Percentiles rank a stretch among this genome's conserved stretches.
Conservation (phyloP, 1,284 basidiomycete genomes). For the Moniliophthora roreri region DNA sequence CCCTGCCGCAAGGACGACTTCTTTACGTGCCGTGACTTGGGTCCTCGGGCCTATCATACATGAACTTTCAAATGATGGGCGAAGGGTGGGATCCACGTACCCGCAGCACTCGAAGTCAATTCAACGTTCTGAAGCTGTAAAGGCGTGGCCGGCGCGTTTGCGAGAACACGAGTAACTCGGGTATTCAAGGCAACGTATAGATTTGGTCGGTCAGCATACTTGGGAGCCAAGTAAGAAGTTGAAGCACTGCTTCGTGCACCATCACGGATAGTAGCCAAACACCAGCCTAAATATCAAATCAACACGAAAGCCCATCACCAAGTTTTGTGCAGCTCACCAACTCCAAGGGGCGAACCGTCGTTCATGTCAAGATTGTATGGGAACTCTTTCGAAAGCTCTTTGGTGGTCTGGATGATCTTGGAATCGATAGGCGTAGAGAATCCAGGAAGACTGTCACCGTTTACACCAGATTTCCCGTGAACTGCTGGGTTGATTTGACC, state of each 20-base stretch:
- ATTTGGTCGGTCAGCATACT: background rate
- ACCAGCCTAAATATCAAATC: background rate
- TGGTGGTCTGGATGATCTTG: background rate
- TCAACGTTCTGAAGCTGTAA: background rate
- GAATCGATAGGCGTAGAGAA: constrained; percentile 1
- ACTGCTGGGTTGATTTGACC: background rate
- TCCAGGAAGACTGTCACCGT: background rate
- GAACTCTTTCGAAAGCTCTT: background rate
- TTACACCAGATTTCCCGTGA: background rate
- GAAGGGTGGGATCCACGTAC: background rate
- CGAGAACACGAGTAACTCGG: background rate
- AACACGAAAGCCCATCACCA: background rate
- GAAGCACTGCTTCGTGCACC: constrained; percentile 1
- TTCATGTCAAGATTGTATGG: background rate
- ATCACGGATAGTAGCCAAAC: background rate
- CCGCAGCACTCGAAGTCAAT: background rate
- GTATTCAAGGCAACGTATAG: constrained; percentile 1
- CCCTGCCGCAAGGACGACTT: constrained; percentile 28
- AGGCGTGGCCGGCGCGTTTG: background rate
- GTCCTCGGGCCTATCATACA: background rate
- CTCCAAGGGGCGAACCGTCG: background rate
- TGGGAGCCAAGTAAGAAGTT: background rate
- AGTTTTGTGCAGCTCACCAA: background rate
- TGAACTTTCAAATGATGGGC: background rate
- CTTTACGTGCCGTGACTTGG: constrained; percentile 12